phyloP scores from a whole-genome alignment of 2,329 filamentous ascomycete species.

The Ceratocystis cacaofunesta region DNA sequence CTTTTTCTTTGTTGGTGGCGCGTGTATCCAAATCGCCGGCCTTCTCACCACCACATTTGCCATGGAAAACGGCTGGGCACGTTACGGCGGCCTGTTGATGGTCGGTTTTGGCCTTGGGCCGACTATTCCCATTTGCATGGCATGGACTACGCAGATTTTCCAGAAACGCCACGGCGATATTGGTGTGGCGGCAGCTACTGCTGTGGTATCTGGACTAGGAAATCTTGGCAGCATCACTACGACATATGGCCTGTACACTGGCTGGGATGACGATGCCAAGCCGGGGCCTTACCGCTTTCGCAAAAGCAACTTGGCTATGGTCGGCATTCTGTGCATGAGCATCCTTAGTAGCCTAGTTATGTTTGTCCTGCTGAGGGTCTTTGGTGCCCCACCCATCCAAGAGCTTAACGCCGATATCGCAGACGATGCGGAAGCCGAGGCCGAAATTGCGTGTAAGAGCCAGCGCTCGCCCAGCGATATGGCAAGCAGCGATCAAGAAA shows the following conservation, averaged over 20 bases:
- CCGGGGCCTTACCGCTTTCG: constrained; percentile 57
- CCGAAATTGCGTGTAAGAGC: constrained; percentile 21
- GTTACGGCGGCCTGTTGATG: constrained; percentile 78
- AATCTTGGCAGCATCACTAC: constrained; percentile 77
- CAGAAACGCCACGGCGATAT: constrained; percentile 80
- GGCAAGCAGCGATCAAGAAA: background rate
- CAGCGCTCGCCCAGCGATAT: background rate
- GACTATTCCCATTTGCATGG: constrained; percentile 86
- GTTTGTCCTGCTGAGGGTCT: constrained; percentile 46
- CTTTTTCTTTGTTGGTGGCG: constrained; percentile 64
- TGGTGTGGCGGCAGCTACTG: constrained; percentile 72
- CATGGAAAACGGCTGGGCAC: constrained; percentile 55
- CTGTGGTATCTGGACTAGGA: constrained; percentile 72
- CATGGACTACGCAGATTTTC: constrained; percentile 84
- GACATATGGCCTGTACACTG: constrained; percentile 77
- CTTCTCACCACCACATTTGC: constrained; percentile 68
- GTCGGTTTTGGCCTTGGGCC: constrained; percentile 83
- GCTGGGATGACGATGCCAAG: constrained; percentile 65
- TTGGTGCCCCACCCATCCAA: constrained; percentile 32
- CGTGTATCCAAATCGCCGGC: constrained; percentile 65
- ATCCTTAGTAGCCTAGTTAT: constrained; percentile 58
- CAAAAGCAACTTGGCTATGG: constrained; percentile 76
- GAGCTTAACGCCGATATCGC: constrained; percentile 25
- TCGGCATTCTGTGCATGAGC: constrained; percentile 67
- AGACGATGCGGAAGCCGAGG: constrained; percentile 23